Evolutionary conservation across 441 rosid species (phyloP), one percentile per base, ranked within the genome.

Genomic region (Euphorbia schlechtendalii): DNA sequence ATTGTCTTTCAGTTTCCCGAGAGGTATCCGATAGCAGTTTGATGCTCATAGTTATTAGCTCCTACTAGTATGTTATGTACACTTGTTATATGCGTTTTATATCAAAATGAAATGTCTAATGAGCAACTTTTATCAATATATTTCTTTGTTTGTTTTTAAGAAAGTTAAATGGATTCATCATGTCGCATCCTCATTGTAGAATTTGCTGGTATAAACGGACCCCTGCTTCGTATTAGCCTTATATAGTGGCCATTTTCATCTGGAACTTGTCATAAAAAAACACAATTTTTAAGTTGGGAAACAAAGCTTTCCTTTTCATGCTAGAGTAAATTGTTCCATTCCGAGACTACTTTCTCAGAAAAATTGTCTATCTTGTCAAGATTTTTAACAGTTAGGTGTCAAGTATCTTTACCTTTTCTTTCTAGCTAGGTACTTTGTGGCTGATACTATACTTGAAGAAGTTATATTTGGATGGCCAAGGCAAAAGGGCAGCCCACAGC

Each of bases 381-480:
- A 12, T 32, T 49, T 48, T 71, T 52, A 30, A 45, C 25, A 40
- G 17, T 49, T 34, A 32, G 57, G 17, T 43, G 49, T 69, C 46
- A 55, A 63, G 25, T 0, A 48, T 45, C 49, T 38, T 3, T 13
- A 56, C 22, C 6, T 24, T 46, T 6, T 40, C 52, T 17, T 78
- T 70, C 52, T 56, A 52, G 46, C 58, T 68, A 92, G 97, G 81
- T 92, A 88, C 72, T 90, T 88, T 74, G 81, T 92, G 70, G 86
- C 96, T 9, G 97, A 92, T 78, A 90, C 78, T 32, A 82, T 92
- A 61, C 90, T 90, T 57, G 97, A 83, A 69, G 97, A 92, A 71
- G 78, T 90, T 71, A 85, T 83, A 40, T 88, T 90, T 84, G 96
- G 98, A 62, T 88, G 96, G 96, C 94, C 96, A 59, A 84, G 96